Evolutionary conservation across 2,329 filamentous ascomycete species (phyloP).

Genomic region (Sporothrix euskadiensis): DNA sequence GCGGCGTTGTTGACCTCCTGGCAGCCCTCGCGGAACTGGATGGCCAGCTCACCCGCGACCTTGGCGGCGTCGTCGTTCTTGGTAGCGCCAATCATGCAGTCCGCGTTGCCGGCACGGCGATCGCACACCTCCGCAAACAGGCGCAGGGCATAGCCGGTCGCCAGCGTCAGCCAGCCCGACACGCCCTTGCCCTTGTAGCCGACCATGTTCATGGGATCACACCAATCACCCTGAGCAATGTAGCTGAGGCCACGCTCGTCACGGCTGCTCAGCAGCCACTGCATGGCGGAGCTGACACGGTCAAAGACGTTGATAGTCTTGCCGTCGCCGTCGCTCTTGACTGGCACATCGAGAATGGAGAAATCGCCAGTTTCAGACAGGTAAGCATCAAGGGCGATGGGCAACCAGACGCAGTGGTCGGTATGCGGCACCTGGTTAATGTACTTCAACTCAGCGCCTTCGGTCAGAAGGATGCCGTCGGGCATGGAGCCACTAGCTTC

Average conservation of each 20-base stretch:
- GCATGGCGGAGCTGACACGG: constrained; percentile 57
- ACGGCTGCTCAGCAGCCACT: constrained; percentile 54
- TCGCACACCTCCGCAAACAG: constrained; percentile 57
- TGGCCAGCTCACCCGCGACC: constrained; percentile 38
- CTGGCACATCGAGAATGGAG: constrained; percentile 47
- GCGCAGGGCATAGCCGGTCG: constrained; percentile 54
- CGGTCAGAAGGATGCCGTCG: constrained; percentile 55
- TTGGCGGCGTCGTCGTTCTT: not conserved
- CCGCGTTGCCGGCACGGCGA: constrained; percentile 41
- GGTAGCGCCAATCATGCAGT: constrained; percentile 29
- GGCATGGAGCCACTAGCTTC: constrained; percentile 58
- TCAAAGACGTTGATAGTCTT: constrained; percentile 54
- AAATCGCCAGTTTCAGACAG: constrained; percentile 58
- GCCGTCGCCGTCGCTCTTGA: constrained; percentile 49
- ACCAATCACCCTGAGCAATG: constrained; percentile 62
- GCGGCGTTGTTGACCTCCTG: constrained; percentile 52
- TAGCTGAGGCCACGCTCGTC: constrained; percentile 57
- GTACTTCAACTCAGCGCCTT: constrained; percentile 59
- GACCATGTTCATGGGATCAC: constrained; percentile 64
- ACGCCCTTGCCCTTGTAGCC: constrained; percentile 59
- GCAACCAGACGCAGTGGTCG: constrained; percentile 61
- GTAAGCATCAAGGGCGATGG: constrained; percentile 56
- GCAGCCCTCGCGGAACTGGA: constrained; percentile 48
- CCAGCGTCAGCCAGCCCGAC: constrained; percentile 59
- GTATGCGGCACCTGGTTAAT: constrained; percentile 63